These are phyloP conservation scores for Mycena pura DNA, from an alignment of 768 basidiomycete species.

Conservation along the genomic window DNA sequence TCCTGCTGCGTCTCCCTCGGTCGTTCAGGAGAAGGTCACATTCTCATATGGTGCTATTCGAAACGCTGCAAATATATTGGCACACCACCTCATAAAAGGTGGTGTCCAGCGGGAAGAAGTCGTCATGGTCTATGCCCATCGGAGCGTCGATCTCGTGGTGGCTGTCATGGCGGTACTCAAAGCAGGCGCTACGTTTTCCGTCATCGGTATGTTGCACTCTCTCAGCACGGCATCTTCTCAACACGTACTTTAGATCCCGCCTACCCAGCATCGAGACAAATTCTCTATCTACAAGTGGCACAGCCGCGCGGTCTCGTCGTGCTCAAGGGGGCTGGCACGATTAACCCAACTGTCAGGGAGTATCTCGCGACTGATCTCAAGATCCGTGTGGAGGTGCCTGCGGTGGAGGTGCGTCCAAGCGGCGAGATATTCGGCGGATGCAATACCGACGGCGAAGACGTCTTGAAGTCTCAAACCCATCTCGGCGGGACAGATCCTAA, in stretches of 20 bases:
- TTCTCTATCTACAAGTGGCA: slow-evolving; percentile 90
- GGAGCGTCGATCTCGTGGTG: slow-evolving; percentile 95
- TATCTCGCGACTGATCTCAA: slow-evolving; percentile 80
- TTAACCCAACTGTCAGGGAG: slow-evolving; percentile 81
- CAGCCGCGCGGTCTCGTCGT: slow-evolving; percentile 91
- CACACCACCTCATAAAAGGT: slow-evolving; percentile 85
- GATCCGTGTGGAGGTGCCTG: slow-evolving; percentile 91
- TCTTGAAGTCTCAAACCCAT: slow-evolving; percentile 60
- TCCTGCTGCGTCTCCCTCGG: slow-evolving; percentile 46
- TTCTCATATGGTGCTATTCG: slow-evolving; percentile 86
- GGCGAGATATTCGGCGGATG: slow-evolving; percentile 74
- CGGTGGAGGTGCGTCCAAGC: slow-evolving; percentile 72
- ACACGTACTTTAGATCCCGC: slow-evolving; percentile 76
- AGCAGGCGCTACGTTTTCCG: slow-evolving; percentile 95
- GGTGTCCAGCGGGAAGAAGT: slow-evolving; percentile 94
- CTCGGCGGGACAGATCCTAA: slow-evolving; percentile 78
- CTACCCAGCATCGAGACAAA: slow-evolving; percentile 93
- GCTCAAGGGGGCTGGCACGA: slow-evolving; percentile 86
- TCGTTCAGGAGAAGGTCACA: slow-evolving; percentile 57
- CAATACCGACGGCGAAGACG: slow-evolving; percentile 52
- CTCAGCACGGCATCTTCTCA: not conserved
- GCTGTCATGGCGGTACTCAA: slow-evolving; percentile 97
- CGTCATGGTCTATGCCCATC: slow-evolving; percentile 96
- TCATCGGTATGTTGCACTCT: slow-evolving; percentile 73
- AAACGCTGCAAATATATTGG: slow-evolving; percentile 85